phyloP scores from a whole-genome alignment of 345 rosid species.

The Psidium guajava region DNA sequence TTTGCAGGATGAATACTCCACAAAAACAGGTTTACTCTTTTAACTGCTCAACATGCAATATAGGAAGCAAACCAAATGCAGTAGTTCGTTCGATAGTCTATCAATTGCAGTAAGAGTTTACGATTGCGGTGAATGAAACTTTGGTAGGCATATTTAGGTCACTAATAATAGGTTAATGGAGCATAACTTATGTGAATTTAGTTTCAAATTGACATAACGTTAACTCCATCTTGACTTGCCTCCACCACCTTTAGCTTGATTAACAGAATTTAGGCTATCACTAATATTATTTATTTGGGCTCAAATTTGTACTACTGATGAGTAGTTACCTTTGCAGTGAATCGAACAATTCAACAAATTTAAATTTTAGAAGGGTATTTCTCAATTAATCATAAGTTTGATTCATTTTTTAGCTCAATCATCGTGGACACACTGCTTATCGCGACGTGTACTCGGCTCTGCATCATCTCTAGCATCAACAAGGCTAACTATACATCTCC shows the following conservation, averaged over 20 bases:
- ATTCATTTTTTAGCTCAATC: not conserved
- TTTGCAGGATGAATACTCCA: not conserved
- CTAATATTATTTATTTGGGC: not conserved
- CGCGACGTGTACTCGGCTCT: not conserved
- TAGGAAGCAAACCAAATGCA: not conserved
- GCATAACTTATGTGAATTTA: not conserved
- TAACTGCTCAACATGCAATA: not conserved
- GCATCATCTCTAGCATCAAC: not conserved
- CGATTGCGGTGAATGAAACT: not conserved
- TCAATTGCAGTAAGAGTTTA: not conserved
- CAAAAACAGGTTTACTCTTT: not conserved
- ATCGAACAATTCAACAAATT: not conserved
- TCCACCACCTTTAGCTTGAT: not conserved
- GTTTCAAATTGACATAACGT: not conserved
- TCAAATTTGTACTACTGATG: not conserved
- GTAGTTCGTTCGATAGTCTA: not conserved
- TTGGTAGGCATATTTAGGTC: not conserved
- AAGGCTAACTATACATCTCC: not conserved
- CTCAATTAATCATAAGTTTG: not conserved
- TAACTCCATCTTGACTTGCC: not conserved
- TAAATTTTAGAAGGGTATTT: not conserved
- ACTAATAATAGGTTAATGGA: not conserved
- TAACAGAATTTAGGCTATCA: not conserved
- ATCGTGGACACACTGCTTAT: not conserved
- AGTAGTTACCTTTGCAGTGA: not conserved